Base-by-base conservation (phyloP, 108 stramenopile genomes). In the Nitzschia sp. region DNA sequence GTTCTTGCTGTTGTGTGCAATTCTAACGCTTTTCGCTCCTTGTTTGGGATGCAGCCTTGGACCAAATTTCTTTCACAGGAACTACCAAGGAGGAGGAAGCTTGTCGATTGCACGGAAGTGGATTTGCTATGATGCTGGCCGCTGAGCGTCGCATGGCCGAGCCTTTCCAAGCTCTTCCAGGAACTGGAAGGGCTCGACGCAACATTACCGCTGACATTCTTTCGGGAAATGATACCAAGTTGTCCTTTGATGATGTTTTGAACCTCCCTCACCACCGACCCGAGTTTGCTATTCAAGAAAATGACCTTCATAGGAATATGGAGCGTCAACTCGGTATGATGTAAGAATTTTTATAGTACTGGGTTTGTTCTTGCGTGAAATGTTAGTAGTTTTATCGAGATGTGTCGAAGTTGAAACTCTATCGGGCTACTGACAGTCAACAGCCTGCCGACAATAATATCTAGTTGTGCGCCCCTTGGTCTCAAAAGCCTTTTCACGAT, bases 41-140 rank as follows among this genome's bases (percentile, higher is more conserved):
- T 57, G 12, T 41, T 61, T 55, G 11, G 64, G 55, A 64, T 14
- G 41, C 58, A 76, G 75, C 75, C 24, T 39, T 55, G 19, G 48
- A 63, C 22, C 57, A 56, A 37, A 39, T 65, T 55, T 70, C 68
- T 11, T 76, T 76, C 41, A 51, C 57, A 55, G 75, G 75, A n/a
- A 70, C 75, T 8, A 63, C 46, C 14, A 69, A 70, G 57, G 75
- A 76, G 51, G 69, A 76, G 43, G 75, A 76, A 69, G 85, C 91
- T 63, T 88, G 92, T 41, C 86, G 85, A 19, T 75, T 93, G 37
- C 91, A 93, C 71, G 92, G 92, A 34, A 84, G 84, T 41, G 92
- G 85, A 17, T 81, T 93, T 24, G 92, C 92, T 53, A 93, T 93
- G 92, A 75, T 79, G 22, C 75, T 93, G 24, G 86, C 92, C 41